Percentiles rank a stretch among this genome's conserved stretches.
These are phyloP conservation scores for Neocatenulostroma microsporum DNA, from an alignment of 2,329 filamentous ascomycete species.

Conservation along the genomic window DNA sequence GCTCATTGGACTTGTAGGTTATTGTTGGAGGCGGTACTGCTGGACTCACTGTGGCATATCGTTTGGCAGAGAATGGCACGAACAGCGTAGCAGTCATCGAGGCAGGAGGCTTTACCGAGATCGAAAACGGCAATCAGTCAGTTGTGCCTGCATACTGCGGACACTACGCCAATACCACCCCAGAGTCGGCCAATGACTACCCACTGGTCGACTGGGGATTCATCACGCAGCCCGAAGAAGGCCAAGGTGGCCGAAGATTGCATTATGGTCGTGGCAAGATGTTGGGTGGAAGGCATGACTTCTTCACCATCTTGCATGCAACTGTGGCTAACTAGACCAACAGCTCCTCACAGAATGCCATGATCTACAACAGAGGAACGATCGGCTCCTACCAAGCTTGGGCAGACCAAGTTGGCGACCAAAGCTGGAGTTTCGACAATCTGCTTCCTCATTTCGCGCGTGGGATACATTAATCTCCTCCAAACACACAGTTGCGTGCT, in stretches of 20 bases:
- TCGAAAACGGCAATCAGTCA: slow-evolving; percentile 10
- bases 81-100: slow-evolving; percentile 17
- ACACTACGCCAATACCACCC: too few relatives aligned
- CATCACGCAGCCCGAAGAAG: slow-evolving; percentile 18
- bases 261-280: slow-evolving; percentile 24
- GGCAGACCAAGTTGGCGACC: slow-evolving; percentile 30
- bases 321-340: too few relatives aligned
- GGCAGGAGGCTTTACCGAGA: slow-evolving; percentile 16
- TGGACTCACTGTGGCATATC: slow-evolving; percentile 13
- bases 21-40: slow-evolving; percentile 10
- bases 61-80: slow-evolving; percentile 12
- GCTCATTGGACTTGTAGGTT: too few relatives aligned
- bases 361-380: slow-evolving; percentile 25
- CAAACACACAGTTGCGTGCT: too few relatives aligned
- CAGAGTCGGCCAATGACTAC: too few relatives aligned
- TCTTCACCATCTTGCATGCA: too few relatives aligned
- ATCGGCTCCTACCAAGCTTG: slow-evolving; percentile 25
- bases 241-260: slow-evolving; percentile 7
- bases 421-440: slow-evolving; percentile 23
- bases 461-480: too few relatives aligned
- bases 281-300: slow-evolving; percentile 23
- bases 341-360: slow-evolving; percentile 20
- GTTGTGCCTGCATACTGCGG: too few relatives aligned
- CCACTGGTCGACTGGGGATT: slow-evolving; percentile 22
- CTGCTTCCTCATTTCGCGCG: too few relatives aligned